phyloP scores from a whole-genome alignment of 257 asterid species.

The Schizonepeta tenuifolia region DNA sequence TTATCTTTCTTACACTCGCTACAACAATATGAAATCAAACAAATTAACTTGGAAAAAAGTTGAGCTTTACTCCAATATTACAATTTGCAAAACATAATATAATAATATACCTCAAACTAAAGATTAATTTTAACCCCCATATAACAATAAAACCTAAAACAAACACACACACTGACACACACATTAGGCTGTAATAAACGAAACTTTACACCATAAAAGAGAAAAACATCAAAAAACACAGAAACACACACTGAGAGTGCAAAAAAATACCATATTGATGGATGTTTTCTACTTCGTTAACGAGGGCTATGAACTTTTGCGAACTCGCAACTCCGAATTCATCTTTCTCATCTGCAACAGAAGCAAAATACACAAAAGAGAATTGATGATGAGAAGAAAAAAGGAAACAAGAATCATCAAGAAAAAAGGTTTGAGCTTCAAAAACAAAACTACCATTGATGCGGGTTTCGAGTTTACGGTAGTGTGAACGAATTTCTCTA shows the following conservation, averaged over 20 bases:
- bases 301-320: conserved; percentile 40
- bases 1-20: too few species aligned
- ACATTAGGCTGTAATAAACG: background rate
- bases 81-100: background rate
- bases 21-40: background rate
- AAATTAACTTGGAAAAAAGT: background rate
- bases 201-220: background rate
- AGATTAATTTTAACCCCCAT: background rate
- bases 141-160: background rate
- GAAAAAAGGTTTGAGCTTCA: background rate
- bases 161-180: background rate
- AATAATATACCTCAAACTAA: background rate
- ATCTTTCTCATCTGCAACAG: conserved; percentile 43
- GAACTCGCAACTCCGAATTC: conserved; percentile 41
- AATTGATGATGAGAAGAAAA: background rate
- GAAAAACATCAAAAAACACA: background rate
- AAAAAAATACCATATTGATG: conserved; percentile 46
- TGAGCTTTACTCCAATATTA: background rate
- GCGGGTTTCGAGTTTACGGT: conserved; percentile 36
- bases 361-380: background rate
- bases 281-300: conserved; percentile 48
- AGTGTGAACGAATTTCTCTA: conserved; percentile 25
- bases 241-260: background rate
- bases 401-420: background rate
- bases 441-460: conserved; percentile 34